These are phyloP conservation scores for Pelargonium exstipulatum DNA, from an alignment of 441 rosid species.

Conservation along the genomic window DNA sequence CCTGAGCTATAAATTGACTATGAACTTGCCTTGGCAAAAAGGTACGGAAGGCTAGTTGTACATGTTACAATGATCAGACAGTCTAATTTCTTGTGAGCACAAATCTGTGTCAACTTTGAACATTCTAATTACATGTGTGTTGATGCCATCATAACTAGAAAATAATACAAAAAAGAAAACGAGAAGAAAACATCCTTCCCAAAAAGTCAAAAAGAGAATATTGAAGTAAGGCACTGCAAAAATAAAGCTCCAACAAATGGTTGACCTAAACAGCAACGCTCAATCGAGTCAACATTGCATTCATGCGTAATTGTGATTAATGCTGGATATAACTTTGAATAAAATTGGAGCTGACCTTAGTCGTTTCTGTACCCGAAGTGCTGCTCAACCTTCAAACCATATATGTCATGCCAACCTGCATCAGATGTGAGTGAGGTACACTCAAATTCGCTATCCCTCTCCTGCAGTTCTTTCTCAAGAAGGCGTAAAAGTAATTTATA, in stretches of 20 bases:
- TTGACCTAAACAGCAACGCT: neutral
- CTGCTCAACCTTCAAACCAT: constrained; percentile 56
- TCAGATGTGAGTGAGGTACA: constrained; percentile 84
- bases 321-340: neutral
- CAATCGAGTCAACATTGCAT: neutral
- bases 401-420: constrained; percentile 99
- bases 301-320: neutral
- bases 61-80: no score
- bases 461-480: constrained; percentile 89
- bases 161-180: no score
- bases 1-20: no score
- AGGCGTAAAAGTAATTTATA: constrained; percentile 88
- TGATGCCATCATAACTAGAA: neutral
- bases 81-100: neutral
- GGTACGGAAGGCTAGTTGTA: no score
- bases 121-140: neutral
- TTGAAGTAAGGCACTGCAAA: neutral
- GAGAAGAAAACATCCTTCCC: neutral
- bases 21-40: no score
- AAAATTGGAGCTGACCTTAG: neutral
- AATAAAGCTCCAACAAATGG: neutral
- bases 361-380: neutral
- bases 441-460: constrained; percentile 88
- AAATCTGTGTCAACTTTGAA: neutral
- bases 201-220: neutral